A percentile compares a stretch with the other conserved stretches of the same genome.
Evolutionary conservation across 345 rosid species (phyloP).

Genomic region (Cardamine chenopodiifolia): DNA sequence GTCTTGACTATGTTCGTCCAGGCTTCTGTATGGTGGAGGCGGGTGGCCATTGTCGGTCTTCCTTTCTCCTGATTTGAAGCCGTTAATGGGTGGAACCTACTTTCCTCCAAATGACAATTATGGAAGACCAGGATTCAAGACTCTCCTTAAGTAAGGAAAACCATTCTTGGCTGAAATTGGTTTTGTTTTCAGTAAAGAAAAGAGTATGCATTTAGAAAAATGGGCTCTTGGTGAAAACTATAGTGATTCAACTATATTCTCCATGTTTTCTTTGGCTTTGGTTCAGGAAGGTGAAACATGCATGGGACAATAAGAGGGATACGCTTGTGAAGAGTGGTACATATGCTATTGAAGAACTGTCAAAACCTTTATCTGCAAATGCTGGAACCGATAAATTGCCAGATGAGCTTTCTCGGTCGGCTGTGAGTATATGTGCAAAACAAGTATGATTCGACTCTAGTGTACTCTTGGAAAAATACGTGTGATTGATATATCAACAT

Average conservation of each 20-base stretch:
- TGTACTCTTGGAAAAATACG: neutral
- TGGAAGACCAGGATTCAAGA: conserved; percentile 94
- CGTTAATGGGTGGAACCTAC: conserved; percentile 96
- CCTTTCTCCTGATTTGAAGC: conserved; percentile 93
- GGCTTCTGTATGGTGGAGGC: conserved; percentile 81
- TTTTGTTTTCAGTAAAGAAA: neutral
- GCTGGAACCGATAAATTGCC: conserved; percentile 63
- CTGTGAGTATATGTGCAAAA: conserved; percentile 69
- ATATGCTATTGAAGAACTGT: conserved; percentile 81
- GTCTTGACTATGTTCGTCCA: conserved; percentile 50
- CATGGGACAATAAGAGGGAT: conserved; percentile 78
- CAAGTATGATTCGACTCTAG: conserved; percentile 54
- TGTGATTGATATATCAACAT: neutral
- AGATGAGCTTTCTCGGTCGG: conserved; percentile 61
- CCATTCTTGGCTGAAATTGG: neutral
- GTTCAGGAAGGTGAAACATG: conserved; percentile 81
- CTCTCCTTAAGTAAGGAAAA: conserved; percentile 61
- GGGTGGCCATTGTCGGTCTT: conserved; percentile 95
- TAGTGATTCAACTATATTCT: neutral
- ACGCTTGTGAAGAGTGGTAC: conserved; percentile 71
- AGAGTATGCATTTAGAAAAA: neutral
- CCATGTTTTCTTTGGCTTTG: conserved; percentile 13
- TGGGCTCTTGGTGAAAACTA: neutral
- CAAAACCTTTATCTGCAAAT: conserved; percentile 78
- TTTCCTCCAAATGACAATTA: conserved; percentile 87